A percentile compares a stretch with the other conserved stretches of the same genome.
Conservation (phyloP, 2,329 filamentous ascomycete genomes). For the Pezicula radicicola region DNA sequence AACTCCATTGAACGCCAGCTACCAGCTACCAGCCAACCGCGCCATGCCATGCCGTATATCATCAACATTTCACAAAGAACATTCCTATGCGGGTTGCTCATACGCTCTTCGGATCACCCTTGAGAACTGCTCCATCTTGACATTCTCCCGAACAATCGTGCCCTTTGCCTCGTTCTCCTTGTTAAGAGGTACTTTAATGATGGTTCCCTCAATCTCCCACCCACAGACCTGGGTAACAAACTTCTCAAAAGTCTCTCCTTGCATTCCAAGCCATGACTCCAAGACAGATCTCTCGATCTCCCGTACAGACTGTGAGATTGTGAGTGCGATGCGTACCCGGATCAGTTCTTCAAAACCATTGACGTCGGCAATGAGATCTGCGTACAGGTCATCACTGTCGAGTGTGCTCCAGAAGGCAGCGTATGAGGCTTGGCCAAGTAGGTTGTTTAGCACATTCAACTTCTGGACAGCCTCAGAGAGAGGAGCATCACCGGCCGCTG, state of each 20-base stretch:
- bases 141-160: conserved; percentile 91
- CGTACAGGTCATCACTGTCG: conserved; percentile 92
- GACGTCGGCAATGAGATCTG: conserved; percentile 92
- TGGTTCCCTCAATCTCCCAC: conserved; percentile 68
- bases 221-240: conserved; percentile 83
- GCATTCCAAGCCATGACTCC: conserved; percentile 74
- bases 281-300: conserved; percentile 67
- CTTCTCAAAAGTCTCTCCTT: conserved; percentile 65
- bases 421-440: conserved; percentile 90
- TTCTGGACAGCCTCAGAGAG: conserved; percentile 83
- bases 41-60: conserved; percentile 4
- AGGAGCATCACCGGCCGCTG: conserved; percentile 57
- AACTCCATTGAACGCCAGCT: conserved; percentile 23
- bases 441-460: conserved; percentile 64
- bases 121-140: conserved; percentile 83
- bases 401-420: conserved; percentile 88
- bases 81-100: conserved; percentile 67
- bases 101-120: conserved; percentile 80
- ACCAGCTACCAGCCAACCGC: conserved; percentile 5
- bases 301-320: conserved; percentile 77
- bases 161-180: conserved; percentile 98
- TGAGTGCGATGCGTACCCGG: conserved; percentile 82
- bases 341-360: conserved; percentile 93
- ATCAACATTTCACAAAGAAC: not conserved
- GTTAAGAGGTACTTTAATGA: conserved; percentile 81